Evolutionary conservation across 2,329 filamentous ascomycete species (phyloP).

Genomic region (Cercospora zeae-maydis): DNA sequence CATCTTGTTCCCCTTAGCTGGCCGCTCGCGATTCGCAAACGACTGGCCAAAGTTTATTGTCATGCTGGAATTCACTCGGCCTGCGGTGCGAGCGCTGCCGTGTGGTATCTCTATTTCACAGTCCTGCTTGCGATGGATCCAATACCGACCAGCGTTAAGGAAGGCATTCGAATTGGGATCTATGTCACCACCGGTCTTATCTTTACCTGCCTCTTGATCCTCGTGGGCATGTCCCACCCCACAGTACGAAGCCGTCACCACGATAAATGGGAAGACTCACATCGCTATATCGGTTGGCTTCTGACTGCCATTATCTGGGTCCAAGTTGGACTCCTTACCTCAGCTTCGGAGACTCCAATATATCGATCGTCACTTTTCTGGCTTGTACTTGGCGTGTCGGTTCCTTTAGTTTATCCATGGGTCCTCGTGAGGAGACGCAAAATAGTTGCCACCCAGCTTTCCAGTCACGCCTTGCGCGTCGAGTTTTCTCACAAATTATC

Average conservation of each 20-base stretch:
- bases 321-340: conserved; percentile 51
- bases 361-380: conserved; percentile 58
- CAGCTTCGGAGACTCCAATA: conserved; percentile 39
- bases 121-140: conserved; percentile 32
- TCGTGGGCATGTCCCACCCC: conserved; percentile 63
- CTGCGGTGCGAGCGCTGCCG: conserved; percentile 36
- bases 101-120: conserved; percentile 46
- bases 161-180: conserved; percentile 22
- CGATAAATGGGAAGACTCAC: conserved; percentile 66
- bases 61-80: conserved; percentile 42
- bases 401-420: conserved; percentile 64
- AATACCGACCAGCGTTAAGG: conserved; percentile 19
- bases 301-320: conserved; percentile 63
- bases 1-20: conserved; percentile 32
- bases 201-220: conserved; percentile 56
- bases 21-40: conserved; percentile 36
- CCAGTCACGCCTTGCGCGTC: conserved; percentile 67
- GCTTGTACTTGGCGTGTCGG: conserved; percentile 44
- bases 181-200: conserved; percentile 55
- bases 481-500: conserved; percentile 62
- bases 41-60: conserved; percentile 41
- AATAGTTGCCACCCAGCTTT: conserved; percentile 65
- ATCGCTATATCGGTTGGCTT: conserved; percentile 70
- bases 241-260: conserved; percentile 60
- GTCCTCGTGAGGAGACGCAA: conserved; percentile 63